phyloP scores from a whole-genome alignment of 2,329 filamentous ascomycete species.

The Dothideomycetes sp. region DNA sequence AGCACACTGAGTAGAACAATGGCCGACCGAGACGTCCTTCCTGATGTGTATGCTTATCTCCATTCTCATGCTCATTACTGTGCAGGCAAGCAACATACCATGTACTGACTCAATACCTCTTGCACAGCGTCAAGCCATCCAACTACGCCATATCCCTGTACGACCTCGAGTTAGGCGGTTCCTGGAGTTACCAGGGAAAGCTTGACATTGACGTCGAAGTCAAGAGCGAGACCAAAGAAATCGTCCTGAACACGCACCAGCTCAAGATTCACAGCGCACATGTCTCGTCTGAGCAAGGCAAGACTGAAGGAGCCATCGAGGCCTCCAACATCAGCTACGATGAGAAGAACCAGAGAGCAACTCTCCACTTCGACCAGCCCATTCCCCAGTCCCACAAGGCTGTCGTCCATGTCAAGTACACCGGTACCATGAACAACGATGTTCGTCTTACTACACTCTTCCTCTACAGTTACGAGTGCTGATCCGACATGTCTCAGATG shows the following conservation, averaged over 20 bases:
- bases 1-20: constrained; percentile 33
- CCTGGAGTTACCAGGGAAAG: constrained; percentile 76
- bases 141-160: constrained; percentile 80
- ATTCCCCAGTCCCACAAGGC: constrained; percentile 60
- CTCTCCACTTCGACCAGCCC: constrained; percentile 64
- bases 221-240: constrained; percentile 60
- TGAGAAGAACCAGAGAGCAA: constrained; percentile 72
- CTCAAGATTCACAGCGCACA: constrained; percentile 65
- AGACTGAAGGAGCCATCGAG: constrained; percentile 48
- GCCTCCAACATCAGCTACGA: constrained; percentile 69
- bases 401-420: constrained; percentile 60
- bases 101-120: neutral
- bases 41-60: constrained; percentile 30
- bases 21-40: constrained; percentile 38
- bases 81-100: neutral
- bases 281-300: constrained; percentile 49
- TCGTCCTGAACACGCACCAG: constrained; percentile 78
- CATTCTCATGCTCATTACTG: neutral
- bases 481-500: constrained; percentile 44
- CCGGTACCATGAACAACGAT: constrained; percentile 79
- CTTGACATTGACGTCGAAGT: constrained; percentile 74
- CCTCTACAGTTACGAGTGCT: neutral
- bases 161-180: constrained; percentile 61
- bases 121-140: constrained; percentile 60
- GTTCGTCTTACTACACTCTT: constrained; percentile 29